Percentiles rank a stretch among this genome's conserved stretches.
Evolutionary conservation across 305 asterid species (phyloP).

Genomic region (Fraxinus baroniana): DNA sequence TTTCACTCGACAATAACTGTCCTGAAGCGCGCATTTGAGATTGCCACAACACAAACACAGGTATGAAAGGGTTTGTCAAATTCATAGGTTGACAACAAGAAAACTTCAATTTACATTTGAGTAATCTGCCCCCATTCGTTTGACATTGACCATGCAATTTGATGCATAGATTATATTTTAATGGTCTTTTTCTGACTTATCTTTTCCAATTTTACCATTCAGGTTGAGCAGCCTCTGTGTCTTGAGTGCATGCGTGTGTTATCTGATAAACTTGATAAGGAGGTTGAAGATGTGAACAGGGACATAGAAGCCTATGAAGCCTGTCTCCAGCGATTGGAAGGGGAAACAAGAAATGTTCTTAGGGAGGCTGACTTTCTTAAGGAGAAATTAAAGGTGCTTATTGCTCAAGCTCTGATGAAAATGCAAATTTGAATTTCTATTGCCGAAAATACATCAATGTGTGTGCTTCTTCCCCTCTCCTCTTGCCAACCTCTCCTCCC

Average conservation of each 20-base stretch:
- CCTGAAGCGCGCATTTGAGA: slow-evolving; percentile 87
- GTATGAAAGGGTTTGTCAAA: slow-evolving; percentile 26
- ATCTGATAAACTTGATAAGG: slow-evolving; percentile 96
- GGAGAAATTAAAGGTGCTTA: slow-evolving; percentile 83
- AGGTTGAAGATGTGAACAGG: slow-evolving; percentile 86
- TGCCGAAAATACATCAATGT: slow-evolving; percentile 4
- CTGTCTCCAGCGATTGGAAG: slow-evolving; percentile 89
- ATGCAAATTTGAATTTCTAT: neutral
- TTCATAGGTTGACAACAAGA: slow-evolving; percentile 6
- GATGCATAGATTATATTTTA: neutral
- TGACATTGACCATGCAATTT: neutral
- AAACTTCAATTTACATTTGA: neutral
- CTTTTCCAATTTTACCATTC: slow-evolving; percentile 21
- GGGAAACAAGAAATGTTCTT: slow-evolving; percentile 79
- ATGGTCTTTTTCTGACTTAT: neutral
- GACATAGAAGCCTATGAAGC: slow-evolving; percentile 88
- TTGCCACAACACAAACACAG: slow-evolving; percentile 88
- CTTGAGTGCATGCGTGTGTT: slow-evolving; percentile 95
- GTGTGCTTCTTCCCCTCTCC: neutral
- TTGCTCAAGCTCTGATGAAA: slow-evolving; percentile 9
- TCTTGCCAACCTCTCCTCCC: neutral
- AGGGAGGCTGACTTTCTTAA: slow-evolving; percentile 87
- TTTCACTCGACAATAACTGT: slow-evolving; percentile 85
- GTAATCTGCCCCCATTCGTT: neutral
- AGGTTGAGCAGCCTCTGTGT: slow-evolving; percentile 97